A percentile compares a stretch with the other conserved stretches of the same genome.
Evolutionary conservation across 805 yeast genomes (phyloP).

Genomic region (Starmerella vaccinii): DNA sequence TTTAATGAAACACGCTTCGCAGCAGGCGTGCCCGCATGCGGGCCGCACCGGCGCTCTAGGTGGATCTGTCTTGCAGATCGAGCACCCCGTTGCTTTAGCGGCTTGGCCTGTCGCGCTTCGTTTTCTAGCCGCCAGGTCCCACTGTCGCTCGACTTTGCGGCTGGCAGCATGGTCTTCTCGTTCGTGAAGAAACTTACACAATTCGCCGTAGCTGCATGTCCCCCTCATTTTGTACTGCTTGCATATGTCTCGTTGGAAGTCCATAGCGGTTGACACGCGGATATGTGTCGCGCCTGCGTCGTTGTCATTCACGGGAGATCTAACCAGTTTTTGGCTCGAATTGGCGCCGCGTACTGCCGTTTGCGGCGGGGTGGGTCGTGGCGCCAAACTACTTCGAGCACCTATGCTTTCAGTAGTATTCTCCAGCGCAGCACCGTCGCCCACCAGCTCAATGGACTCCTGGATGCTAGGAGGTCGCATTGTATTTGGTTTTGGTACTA

Average conservation of each 20-base stretch:
- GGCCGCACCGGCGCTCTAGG: conserved; percentile 4
- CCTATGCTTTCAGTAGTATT: too few relatives aligned
- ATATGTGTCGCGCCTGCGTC: background rate
- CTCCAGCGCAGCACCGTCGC: too few relatives aligned
- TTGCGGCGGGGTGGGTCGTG: too few relatives aligned
- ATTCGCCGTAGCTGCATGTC: conserved; percentile 93
- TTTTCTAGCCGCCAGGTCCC: conserved; percentile 26
- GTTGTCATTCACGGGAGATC: background rate
- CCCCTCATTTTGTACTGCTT: conserved; percentile 88
- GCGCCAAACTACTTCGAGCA: too few relatives aligned
- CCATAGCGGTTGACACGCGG: conserved; percentile 38
- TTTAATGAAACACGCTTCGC: conserved; percentile 8
- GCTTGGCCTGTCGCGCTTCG: background rate
- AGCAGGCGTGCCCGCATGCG: conserved; percentile 4
- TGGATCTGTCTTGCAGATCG: conserved; percentile 1
- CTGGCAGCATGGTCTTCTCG: conserved; percentile 74
- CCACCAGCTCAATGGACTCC: too few relatives aligned
- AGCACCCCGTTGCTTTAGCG: conserved; percentile 5
- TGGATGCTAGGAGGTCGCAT: too few relatives aligned
- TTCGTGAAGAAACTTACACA: conserved; percentile 86
- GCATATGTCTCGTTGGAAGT: conserved; percentile 88
- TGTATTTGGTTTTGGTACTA: too few relatives aligned
- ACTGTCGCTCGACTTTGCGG: conserved; percentile 69
- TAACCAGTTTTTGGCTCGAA: background rate
- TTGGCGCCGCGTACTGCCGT: too few relatives aligned